phyloP scores from a whole-genome alignment of 1,139 yeast species.

The Taphrina communis region DNA sequence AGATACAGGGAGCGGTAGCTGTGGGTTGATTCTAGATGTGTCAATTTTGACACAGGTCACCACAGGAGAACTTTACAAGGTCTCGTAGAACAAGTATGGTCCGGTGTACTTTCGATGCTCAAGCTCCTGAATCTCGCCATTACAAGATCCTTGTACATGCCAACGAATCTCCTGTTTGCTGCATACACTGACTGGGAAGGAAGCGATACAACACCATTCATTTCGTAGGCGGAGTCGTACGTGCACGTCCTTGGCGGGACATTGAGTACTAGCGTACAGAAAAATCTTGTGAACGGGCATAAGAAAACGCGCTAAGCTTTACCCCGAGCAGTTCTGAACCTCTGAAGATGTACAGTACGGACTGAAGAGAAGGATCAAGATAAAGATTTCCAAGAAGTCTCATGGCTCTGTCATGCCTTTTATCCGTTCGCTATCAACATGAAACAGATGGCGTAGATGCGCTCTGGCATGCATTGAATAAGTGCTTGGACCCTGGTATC shows the following conservation, averaged over 20 bases:
- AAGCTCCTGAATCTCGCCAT: constrained; percentile 17
- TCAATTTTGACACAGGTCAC: background rate
- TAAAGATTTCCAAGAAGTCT: background rate
- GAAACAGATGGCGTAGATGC: constrained; percentile 6
- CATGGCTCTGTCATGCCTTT: background rate
- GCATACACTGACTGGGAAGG: constrained; percentile 6
- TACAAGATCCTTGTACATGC: background rate
- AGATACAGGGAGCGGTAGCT: constrained; percentile 7
- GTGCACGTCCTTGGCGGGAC: constrained; percentile 4
- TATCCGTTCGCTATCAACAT: background rate
- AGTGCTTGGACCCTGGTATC: constrained; percentile 9
- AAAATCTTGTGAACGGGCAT: constrained; percentile 7
- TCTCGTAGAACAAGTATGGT: constrained; percentile 18
- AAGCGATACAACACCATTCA: constrained; percentile 11
- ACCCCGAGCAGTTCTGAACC: background rate
- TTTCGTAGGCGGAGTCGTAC: constrained; percentile 2
- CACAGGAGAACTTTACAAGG: background rate
- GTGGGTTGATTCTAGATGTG: constrained; percentile 7
- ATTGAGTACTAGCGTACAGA: constrained; percentile 14
- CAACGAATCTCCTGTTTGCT: constrained; percentile 13
- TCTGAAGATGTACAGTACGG: background rate
- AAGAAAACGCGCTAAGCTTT: background rate
- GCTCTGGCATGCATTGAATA: constrained; percentile 3
- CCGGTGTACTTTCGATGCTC: constrained; percentile 7
- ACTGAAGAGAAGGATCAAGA: background rate